Conservation (phyloP, 306 rosid genomes). For the Glycyrrhiza uralensis region DNA sequence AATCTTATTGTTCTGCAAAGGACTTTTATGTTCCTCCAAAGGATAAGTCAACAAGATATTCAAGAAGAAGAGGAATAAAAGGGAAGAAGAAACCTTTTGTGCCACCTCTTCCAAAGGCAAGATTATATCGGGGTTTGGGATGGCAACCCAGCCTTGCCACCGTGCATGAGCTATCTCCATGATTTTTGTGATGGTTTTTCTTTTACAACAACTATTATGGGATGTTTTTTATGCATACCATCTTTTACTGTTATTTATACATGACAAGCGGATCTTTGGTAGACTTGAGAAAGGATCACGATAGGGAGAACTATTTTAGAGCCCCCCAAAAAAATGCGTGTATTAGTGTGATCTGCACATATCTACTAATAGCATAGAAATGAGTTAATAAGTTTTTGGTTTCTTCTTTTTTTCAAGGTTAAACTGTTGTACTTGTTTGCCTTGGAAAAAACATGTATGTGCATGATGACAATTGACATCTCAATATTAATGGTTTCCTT, state of each 20-base stretch:
- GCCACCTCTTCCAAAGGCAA: constrained; percentile 60
- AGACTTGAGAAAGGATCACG: neutral
- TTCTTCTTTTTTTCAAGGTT: neutral
- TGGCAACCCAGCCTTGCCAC: constrained; percentile 75
- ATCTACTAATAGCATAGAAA: neutral
- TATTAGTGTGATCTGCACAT: neutral
- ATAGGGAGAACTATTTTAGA: neutral
- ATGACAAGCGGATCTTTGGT: neutral
- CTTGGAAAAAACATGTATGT: no score
- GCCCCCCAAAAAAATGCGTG: neutral
- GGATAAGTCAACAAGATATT: constrained; percentile 23
- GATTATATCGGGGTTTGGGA: constrained; percentile 22
- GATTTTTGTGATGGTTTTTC: constrained; percentile 15
- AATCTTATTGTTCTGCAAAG: constrained; percentile 40
- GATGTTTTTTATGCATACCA: neutral
- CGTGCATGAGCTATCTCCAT: constrained; percentile 68
- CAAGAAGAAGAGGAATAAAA: constrained; percentile 36
- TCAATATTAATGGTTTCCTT: no score
- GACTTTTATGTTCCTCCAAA: constrained; percentile 33
- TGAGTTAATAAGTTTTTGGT: neutral
- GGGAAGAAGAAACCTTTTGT: constrained; percentile 52
- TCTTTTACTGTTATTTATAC: neutral
- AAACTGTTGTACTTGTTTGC: no score
- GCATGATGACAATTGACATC: no score
- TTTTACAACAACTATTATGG: neutral